Evolutionary conservation across 257 asterid species (phyloP).

Genomic region (Solanum arcanum): DNA sequence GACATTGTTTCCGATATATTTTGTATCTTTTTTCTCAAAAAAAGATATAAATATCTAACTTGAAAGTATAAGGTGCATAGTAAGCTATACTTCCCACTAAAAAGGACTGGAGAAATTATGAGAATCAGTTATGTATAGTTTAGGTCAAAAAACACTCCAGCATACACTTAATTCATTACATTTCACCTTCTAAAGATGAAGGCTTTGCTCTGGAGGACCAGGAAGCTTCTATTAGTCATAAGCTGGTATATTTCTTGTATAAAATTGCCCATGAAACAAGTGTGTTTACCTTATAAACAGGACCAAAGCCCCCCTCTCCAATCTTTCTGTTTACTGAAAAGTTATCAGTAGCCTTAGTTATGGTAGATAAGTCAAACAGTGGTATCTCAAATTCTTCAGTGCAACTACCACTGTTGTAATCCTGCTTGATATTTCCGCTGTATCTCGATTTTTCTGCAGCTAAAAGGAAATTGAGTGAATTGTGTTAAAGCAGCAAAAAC

Average conservation of each 20-base stretch:
- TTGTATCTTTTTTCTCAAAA: no score
- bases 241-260: not conserved
- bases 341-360: slow-evolving; percentile 27
- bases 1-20: not conserved
- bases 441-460: not conserved
- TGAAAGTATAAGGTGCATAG: not conserved
- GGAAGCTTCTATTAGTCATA: not conserved
- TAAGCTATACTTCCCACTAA: no score
- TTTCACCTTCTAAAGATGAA: not conserved
- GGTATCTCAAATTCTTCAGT: slow-evolving; percentile 30
- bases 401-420: not conserved
- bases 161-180: not conserved
- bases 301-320: slow-evolving; percentile 60
- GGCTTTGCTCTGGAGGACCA: not conserved
- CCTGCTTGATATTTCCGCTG: not conserved
- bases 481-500: not conserved
- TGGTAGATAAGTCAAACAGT: slow-evolving; percentile 12
- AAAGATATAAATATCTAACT: not conserved
- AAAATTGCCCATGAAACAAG: not conserved
- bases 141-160: not conserved
- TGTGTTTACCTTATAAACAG: slow-evolving; percentile 38
- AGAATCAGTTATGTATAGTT: not conserved
- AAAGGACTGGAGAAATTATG: not conserved
- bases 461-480: not conserved
- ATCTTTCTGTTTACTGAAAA: slow-evolving; percentile 30